Conservation (phyloP, 441 rosid species). For the Mallotus repandus region DNA sequence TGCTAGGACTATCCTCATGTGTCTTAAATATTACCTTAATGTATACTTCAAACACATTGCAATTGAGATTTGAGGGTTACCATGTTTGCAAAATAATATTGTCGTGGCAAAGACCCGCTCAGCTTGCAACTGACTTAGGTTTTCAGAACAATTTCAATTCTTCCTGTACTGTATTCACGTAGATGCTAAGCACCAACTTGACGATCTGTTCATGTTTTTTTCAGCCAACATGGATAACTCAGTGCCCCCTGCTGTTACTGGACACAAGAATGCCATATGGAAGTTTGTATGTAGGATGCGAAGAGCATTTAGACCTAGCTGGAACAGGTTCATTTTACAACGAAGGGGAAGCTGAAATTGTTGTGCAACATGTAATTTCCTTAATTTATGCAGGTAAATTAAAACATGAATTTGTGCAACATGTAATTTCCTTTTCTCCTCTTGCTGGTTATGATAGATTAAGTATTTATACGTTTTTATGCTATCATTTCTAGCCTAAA, state of each 20-base stretch:
- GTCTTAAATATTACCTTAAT: neutral
- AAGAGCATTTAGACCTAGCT: conserved; percentile 95
- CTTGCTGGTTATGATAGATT: neutral
- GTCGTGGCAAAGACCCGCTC: neutral
- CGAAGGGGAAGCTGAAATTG: conserved; percentile 98
- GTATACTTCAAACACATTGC: neutral
- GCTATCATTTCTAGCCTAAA: neutral
- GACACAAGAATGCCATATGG: conserved; percentile 98
- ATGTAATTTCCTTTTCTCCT: conserved; percentile 64
- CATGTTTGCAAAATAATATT: neutral
- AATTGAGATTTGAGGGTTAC: neutral
- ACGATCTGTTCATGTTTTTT: conserved; percentile 23
- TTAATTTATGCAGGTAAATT: conserved; percentile 76
- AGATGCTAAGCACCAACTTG: conserved; percentile 8
- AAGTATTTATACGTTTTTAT: conserved; percentile 4
- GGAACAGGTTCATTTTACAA: conserved; percentile 96
- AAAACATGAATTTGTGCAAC: too few species aligned
- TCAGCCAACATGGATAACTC: conserved; percentile 95
- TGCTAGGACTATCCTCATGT: neutral
- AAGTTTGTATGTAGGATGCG: conserved; percentile 84
- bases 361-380: conserved; percentile 77
- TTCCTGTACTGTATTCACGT: conserved; percentile 3
- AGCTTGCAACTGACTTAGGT: neutral
- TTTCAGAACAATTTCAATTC: neutral
- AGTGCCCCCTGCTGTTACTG: conserved; percentile 85